phyloP scores from a whole-genome alignment of 352 stramenopile species.

The Phytophthora pisi region DNA sequence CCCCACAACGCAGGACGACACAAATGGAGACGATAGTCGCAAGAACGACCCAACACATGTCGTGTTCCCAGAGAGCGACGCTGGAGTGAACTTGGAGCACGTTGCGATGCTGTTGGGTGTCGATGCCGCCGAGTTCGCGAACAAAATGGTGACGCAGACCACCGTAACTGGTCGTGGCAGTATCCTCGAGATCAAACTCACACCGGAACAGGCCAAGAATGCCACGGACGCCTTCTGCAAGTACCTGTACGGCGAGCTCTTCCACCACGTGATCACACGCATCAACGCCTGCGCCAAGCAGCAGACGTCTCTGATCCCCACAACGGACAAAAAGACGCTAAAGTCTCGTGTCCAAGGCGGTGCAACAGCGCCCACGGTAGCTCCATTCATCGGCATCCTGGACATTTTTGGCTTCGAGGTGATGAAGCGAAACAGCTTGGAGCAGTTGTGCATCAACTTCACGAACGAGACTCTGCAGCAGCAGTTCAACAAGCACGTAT shows the following conservation, averaged over 20 bases:
- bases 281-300: constrained; percentile 81
- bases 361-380: not conserved
- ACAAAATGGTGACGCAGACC: constrained; percentile 86
- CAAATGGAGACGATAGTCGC: constrained; percentile 12
- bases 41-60: constrained; percentile 47
- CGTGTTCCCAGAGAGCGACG: constrained; percentile 58
- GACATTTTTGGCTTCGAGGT: constrained; percentile 94
- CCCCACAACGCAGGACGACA: constrained; percentile 11
- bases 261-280: constrained; percentile 74
- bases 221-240: constrained; percentile 88
- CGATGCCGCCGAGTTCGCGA: constrained; percentile 62
- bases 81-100: constrained; percentile 61
- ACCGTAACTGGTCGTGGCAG: constrained; percentile 78
- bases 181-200: constrained; percentile 77
- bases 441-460: constrained; percentile 93
- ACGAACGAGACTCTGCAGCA: constrained; percentile 92
- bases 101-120: constrained; percentile 67
- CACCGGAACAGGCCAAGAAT: constrained; percentile 77
- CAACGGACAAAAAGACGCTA: constrained; percentile 20
- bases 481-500: constrained; percentile 91
- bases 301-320: constrained; percentile 41
- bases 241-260: constrained; percentile 82
- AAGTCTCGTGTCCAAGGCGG: constrained; percentile 24
- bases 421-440: constrained; percentile 88
- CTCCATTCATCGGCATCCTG: constrained; percentile 85